Conservation (phyloP, 1,284 basidiomycete genomes). For the Rhodotorula sp. region DNA sequence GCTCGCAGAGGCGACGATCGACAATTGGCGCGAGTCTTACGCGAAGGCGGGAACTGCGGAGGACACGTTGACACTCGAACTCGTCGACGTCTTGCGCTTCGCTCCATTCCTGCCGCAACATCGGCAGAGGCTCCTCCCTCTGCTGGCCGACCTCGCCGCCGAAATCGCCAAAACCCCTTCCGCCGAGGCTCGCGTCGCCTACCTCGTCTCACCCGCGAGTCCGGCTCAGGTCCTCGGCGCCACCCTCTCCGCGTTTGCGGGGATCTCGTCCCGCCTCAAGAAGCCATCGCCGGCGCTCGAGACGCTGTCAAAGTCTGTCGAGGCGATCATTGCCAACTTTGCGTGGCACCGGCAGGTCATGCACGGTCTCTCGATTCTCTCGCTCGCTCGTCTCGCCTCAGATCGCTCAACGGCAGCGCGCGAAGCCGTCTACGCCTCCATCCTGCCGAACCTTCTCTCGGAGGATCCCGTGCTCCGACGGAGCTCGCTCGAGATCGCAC, state of each 20-base stretch:
- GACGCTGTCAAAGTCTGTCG: conserved; percentile 13
- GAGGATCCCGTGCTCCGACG: conserved; percentile 53
- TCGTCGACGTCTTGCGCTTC: conserved; percentile 37
- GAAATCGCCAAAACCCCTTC: conserved; percentile 22
- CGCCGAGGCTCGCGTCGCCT: conserved; percentile 27
- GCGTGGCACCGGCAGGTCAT: conserved; percentile 43
- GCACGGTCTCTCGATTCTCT: conserved; percentile 29
- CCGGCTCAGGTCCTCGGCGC: conserved; percentile 36
- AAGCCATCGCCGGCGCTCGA: neutral
- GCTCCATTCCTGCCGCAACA: conserved; percentile 26
- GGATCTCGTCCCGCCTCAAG: conserved; percentile 8
- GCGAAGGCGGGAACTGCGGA: conserved; percentile 12
- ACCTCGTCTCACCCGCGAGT: conserved; percentile 25
- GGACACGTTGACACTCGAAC: conserved; percentile 32
- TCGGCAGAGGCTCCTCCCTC: conserved; percentile 8
- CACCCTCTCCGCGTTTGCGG: conserved; percentile 18
- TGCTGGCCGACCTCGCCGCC: conserved; percentile 24
- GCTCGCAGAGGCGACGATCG: conserved; percentile 15
- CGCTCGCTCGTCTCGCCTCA: conserved; percentile 25
- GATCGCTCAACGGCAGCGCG: conserved; percentile 12
- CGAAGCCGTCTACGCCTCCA: conserved; percentile 35
- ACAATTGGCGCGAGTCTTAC: conserved; percentile 22
- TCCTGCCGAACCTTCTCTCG: conserved; percentile 50
- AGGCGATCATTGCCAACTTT: conserved; percentile 36
- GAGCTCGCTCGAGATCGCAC: conserved; percentile 50